phyloP scores from a whole-genome alignment of 2,329 filamentous ascomycete species.

The Aspergillus sp. region DNA sequence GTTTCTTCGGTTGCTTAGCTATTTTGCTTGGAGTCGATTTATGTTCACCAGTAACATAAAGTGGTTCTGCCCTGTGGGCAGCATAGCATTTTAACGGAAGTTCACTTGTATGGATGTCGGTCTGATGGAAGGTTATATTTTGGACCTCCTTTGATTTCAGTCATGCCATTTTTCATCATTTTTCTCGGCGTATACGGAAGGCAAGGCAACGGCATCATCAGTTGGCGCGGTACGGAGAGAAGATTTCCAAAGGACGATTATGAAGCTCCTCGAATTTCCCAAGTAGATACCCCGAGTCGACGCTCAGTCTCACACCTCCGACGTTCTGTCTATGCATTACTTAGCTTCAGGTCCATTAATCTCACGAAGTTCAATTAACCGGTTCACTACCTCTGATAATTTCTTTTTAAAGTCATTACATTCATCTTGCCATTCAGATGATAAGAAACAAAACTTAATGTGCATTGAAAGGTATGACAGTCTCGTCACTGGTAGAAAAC shows the following conservation, averaged over 20 bases:
- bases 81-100: conserved; percentile 35
- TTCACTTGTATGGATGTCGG: conserved; percentile 30
- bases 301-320: conserved; percentile 47
- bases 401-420: no score
- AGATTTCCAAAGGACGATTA: conserved; percentile 36
- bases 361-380: neutral
- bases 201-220: conserved; percentile 43
- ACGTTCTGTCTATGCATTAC: conserved; percentile 32
- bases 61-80: conserved; percentile 26
- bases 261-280: conserved; percentile 51
- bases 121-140: conserved; percentile 21
- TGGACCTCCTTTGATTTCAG: conserved; percentile 12
- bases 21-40: conserved; percentile 20
- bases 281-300: conserved; percentile 55
- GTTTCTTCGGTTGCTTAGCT: conserved; percentile 17
- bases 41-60: conserved; percentile 23
- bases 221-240: conserved; percentile 45
- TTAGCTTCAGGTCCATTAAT: conserved; percentile 13
- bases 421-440: no score
- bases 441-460: no score
- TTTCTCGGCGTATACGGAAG: conserved; percentile 38
- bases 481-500: no score
- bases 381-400: neutral
- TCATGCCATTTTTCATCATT: conserved; percentile 22
- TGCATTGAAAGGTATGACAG: neutral